Base-by-base conservation (phyloP, 23 red algal species). In the Gracilaria gracilis region DNA sequence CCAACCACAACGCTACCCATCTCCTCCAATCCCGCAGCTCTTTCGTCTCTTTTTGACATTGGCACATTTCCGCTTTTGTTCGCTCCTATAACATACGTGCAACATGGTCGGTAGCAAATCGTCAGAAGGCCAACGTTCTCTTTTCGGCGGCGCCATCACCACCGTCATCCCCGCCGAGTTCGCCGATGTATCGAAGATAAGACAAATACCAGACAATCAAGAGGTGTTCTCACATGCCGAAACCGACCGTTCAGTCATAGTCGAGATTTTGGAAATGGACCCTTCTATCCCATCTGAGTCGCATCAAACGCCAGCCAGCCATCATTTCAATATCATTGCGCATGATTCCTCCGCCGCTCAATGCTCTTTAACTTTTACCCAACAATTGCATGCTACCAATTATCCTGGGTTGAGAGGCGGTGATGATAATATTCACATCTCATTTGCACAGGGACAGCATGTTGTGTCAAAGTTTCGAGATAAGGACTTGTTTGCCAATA, bases 81-180 rank as follows among this genome's bases (percentile, higher is more conserved):
- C 24, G n/a, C 24, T 0, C 0, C 28, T 5, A 19, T 64, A 9
- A 9, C n/a, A n/a, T n/a, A n/a, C 4, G 3, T 25, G 57, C 59
- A 31, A 37, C 3, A 69, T 69, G 64, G 72, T 31, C 40, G 72
- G 31, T 5, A 27, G 31, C 21, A 4, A 48, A 19, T 61, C 81
- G 17, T 31, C 81, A 19, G 54, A 69, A 47, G 33, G 7, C 38
- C 23, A 65, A 19, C 86, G 86, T 20, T 35, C 19, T 19, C 93
- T 96, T 14, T 96, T 90, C 57, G 94, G 94, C 31, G 94, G 88
- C 64, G 94, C 94, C 47, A 96, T 96, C 53, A 72, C 70, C 11
- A 36, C 62, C 46, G 35, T 53, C 24, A 24, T 96, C 34, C 94
- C 94, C 16, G 48, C 75, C n/a, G 28, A 77, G 14, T 91, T 87